Conservation (phyloP, 2,329 filamentous ascomycete genomes). For the Cladosporium sp. region DNA sequence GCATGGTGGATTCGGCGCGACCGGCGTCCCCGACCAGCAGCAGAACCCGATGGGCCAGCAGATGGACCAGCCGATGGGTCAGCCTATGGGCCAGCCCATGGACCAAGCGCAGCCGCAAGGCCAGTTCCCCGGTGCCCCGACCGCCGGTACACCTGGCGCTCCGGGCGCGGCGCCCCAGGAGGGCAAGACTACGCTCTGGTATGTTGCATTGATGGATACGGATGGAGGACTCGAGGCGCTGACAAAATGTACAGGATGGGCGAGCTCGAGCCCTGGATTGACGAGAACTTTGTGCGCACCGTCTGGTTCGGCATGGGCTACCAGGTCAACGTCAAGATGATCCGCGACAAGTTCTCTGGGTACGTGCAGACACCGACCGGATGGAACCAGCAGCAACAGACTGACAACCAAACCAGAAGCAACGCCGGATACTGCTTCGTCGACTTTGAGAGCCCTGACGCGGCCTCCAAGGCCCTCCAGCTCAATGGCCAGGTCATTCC, state of each 20-base stretch:
- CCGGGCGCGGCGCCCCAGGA: slow-evolving; percentile 34
- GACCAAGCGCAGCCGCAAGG: slow-evolving; percentile 43
- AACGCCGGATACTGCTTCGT: slow-evolving; percentile 99
- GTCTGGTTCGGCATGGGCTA: slow-evolving; percentile 92
- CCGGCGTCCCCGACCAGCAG: slow-evolving; percentile 9
- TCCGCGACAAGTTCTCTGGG: slow-evolving; percentile 98
- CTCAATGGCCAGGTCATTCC: slow-evolving; percentile 86
- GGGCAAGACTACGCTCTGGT: slow-evolving; percentile 50
- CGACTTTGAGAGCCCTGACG: slow-evolving; percentile 76
- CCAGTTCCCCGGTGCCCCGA: slow-evolving; percentile 38
- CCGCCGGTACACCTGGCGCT: slow-evolving; percentile 37
- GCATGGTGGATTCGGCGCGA: slow-evolving; percentile 13
- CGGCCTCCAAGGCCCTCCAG: slow-evolving; percentile 82
- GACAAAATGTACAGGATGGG: slow-evolving; percentile 70
- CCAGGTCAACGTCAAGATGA: slow-evolving; percentile 98
- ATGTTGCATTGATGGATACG: slow-evolving; percentile 21
- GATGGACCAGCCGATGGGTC: slow-evolving; percentile 45
- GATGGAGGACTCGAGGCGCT: background rate
- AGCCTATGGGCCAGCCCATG: slow-evolving; percentile 52
- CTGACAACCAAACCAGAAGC: slow-evolving; percentile 44
- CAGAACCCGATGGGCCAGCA: slow-evolving; percentile 43
- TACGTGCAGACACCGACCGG: slow-evolving; percentile 41
- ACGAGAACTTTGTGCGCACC: slow-evolving; percentile 96
- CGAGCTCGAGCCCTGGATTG: slow-evolving; percentile 97
- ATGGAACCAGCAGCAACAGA: slow-evolving; percentile 1